Evolutionary conservation across 2,329 filamentous ascomycete species (phyloP).

Genomic region (Fusarium cicatricum): DNA sequence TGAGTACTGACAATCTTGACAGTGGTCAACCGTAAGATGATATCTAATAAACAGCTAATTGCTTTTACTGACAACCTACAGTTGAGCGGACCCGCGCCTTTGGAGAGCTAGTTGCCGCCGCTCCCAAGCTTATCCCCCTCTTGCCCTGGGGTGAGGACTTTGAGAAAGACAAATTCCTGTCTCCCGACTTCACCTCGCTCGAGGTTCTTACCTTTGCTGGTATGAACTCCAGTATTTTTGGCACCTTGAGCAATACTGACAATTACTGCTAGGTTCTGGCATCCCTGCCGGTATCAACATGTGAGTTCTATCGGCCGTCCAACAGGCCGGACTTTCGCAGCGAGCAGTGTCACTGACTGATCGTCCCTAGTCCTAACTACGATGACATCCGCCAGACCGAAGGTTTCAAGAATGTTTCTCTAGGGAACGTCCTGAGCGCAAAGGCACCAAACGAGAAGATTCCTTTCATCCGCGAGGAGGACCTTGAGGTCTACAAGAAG

Average conservation of each 20-base stretch:
- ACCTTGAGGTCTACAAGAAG: slow-evolving; percentile 80
- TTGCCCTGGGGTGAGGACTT: slow-evolving; percentile 89
- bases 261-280: slow-evolving; percentile 56
- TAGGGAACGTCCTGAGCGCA: slow-evolving; percentile 91
- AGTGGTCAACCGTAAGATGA: slow-evolving; percentile 71
- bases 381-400: slow-evolving; percentile 82
- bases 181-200: slow-evolving; percentile 93
- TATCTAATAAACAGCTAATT: not conserved
- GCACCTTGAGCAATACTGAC: slow-evolving; percentile 45
- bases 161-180: slow-evolving; percentile 95
- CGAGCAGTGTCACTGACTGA: slow-evolving; percentile 14
- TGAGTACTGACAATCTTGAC: slow-evolving; percentile 28
- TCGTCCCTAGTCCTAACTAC: slow-evolving; percentile 63
- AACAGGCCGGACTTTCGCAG: not conserved
- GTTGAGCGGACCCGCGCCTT: slow-evolving; percentile 89
- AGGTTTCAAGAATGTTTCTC: slow-evolving; percentile 92
- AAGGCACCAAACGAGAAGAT: slow-evolving; percentile 93
- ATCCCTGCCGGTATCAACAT: slow-evolving; percentile 76
- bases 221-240: slow-evolving; percentile 9
- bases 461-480: slow-evolving; percentile 83
- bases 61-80: slow-evolving; percentile 26
- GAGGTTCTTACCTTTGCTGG: slow-evolving; percentile 83
- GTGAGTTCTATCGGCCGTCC: slow-evolving; percentile 36
- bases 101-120: slow-evolving; percentile 81
- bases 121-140: slow-evolving; percentile 84